phyloP scores from a whole-genome alignment of 2,329 filamentous ascomycete species.

The Pyricularia pennisetigena region DNA sequence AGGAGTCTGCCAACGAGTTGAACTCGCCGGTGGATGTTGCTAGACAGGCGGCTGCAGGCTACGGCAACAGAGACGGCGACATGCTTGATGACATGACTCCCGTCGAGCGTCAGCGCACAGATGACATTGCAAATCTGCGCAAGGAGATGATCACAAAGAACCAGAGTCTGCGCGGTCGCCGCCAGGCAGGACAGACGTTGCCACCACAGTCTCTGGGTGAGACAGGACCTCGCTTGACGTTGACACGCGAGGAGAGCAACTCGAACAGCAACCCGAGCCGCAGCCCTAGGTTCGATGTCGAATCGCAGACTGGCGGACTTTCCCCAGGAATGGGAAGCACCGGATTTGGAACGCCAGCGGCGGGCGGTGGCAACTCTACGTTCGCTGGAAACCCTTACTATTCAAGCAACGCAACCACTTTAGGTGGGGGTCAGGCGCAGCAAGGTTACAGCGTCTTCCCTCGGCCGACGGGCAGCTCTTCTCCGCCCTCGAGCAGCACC shows the following conservation, averaged over 20 bases:
- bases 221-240: neutral
- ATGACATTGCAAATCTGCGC: conserved; percentile 25
- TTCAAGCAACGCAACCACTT: neutral
- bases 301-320: neutral
- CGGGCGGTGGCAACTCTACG: neutral
- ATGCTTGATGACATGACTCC: conserved; percentile 20
- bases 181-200: conserved; percentile 36
- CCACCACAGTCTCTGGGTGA: conserved; percentile 20
- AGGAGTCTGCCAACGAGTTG: conserved; percentile 33
- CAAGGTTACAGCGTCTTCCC: conserved; percentile 5
- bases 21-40: conserved; percentile 26
- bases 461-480: neutral
- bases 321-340: neutral
- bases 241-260: conserved; percentile 1
- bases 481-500: conserved; percentile 1
- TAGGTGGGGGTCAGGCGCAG: neutral
- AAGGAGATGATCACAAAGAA: conserved; percentile 19
- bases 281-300: conserved; percentile 1
- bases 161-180: conserved; percentile 34
- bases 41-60: conserved; percentile 24
- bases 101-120: conserved; percentile 24
- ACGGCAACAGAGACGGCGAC: conserved; percentile 25
- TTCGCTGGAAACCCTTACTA: conserved; percentile 1
- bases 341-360: neutral
- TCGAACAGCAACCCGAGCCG: neutral